Evolutionary conservation across 805 yeast genomes (phyloP).

Genomic region (Hanseniaspora pseudoguilliermondii): DNA sequence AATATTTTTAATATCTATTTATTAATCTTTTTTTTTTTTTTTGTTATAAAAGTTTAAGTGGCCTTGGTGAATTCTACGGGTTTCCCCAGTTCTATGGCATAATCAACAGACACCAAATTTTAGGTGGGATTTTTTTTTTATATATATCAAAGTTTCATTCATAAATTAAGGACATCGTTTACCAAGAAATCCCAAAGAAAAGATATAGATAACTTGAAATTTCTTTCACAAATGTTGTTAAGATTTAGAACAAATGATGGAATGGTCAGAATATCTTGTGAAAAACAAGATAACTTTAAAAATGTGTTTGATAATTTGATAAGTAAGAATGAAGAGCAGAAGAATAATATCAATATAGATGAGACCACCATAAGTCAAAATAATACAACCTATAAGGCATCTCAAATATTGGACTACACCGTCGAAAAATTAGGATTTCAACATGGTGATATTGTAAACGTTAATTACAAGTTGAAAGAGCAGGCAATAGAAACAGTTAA

Average conservation of each 20-base stretch:
- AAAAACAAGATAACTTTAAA: slow-evolving; percentile 33
- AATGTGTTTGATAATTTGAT: slow-evolving; percentile 32
- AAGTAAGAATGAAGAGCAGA: slow-evolving; percentile 13
- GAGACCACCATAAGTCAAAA: neutral
- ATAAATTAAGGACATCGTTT: too few species aligned
- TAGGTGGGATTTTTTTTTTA: too few species aligned
- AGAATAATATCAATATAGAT: neutral
- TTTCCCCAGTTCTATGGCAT: too few species aligned
- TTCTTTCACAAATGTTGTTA: slow-evolving; percentile 34
- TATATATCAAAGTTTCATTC: too few species aligned
- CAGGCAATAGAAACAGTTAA: neutral
- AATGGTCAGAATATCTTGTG: slow-evolving; percentile 52
- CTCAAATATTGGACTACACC: slow-evolving; percentile 20
- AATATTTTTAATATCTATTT: neutral
- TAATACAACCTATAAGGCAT: neutral
- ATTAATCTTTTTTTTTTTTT: too few species aligned
- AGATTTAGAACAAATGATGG: slow-evolving; percentile 82
- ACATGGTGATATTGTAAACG: slow-evolving; percentile 49
- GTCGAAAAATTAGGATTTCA: slow-evolving; percentile 37
- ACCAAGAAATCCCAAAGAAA: neutral
- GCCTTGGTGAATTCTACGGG: too few species aligned
- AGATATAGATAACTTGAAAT: neutral
- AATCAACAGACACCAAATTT: too few species aligned
- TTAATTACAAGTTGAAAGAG: slow-evolving; percentile 26
- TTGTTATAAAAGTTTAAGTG: too few species aligned